A percentile compares a stretch with the other conserved stretches of the same genome.
These are phyloP conservation scores for Dissophora ornata DNA, from an alignment of 192 early-diverging fungal genomes.

Conservation along the genomic window DNA sequence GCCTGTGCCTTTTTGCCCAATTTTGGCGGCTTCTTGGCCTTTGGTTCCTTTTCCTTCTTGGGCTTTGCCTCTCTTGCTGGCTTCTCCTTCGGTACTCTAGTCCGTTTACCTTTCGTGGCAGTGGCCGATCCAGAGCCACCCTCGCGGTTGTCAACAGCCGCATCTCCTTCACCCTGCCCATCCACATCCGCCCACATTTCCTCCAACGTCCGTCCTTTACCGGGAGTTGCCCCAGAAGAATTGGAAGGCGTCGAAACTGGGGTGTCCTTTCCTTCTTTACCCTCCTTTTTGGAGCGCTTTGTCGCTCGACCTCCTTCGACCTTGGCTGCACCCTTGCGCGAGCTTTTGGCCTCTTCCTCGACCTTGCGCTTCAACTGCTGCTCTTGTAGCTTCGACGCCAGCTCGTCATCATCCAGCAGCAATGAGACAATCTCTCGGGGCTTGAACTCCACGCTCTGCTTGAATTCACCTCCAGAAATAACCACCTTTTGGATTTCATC, in stretches of 20 bases:
- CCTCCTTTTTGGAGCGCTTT: slow-evolving; percentile 33
- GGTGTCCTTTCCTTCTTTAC: slow-evolving; percentile 8
- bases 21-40: slow-evolving; percentile 22
- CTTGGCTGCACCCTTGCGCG: slow-evolving; percentile 14
- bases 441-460: slow-evolving; percentile 82
- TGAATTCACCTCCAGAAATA: slow-evolving; percentile 90
- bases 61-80: slow-evolving; percentile 32
- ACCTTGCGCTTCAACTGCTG: slow-evolving; percentile 67
- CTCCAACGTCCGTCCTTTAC: slow-evolving; percentile 24
- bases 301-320: slow-evolving; percentile 13
- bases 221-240: slow-evolving; percentile 20
- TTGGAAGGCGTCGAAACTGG: slow-evolving; percentile 17
- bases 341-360: slow-evolving; percentile 57
- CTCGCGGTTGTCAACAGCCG: background rate
- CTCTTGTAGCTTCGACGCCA: slow-evolving; percentile 64
- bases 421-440: slow-evolving; percentile 90
- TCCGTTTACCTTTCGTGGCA: slow-evolving; percentile 6
- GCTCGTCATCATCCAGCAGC: slow-evolving; percentile 81
- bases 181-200: slow-evolving; percentile 47
- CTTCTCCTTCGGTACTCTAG: slow-evolving; percentile 24
- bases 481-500: slow-evolving; percentile 95
- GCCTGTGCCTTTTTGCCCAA: slow-evolving; percentile 36
- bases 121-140: slow-evolving; percentile 1
- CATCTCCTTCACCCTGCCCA: slow-evolving; percentile 7
- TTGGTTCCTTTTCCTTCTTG: slow-evolving; percentile 21